Evolutionary conservation across 768 basidiomycete genomes (phyloP).

Genomic region (Hortiboletus campestris): DNA sequence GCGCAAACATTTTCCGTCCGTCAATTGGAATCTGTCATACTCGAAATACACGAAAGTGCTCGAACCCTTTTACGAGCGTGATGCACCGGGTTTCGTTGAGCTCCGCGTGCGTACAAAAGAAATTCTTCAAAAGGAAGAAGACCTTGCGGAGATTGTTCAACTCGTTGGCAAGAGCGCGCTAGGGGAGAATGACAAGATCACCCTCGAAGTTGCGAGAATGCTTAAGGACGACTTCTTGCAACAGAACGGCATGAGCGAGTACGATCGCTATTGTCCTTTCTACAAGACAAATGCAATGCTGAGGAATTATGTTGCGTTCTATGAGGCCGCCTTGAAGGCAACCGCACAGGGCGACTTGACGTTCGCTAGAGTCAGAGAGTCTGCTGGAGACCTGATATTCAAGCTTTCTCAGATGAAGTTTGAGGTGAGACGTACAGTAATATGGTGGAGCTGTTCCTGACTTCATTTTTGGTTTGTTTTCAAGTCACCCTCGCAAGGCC

Average conservation of each 20-base stretch:
- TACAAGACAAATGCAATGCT: conserved; percentile 98
- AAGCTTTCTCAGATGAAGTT: conserved; percentile 99
- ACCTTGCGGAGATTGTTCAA: conserved; percentile 98
- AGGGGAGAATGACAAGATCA: conserved; percentile 97
- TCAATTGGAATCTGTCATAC: conserved; percentile 99
- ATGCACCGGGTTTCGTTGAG: conserved; percentile 93
- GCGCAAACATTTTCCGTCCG: conserved; percentile 99
- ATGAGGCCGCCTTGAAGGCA: conserved; percentile 84
- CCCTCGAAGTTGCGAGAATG: conserved; percentile 94
- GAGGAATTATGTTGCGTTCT: conserved; percentile 90
- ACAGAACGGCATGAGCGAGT: conserved; percentile 98
- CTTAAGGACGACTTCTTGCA: conserved; percentile 97
- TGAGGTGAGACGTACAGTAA: conserved; percentile 56
- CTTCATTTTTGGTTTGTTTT: conserved; percentile 7
- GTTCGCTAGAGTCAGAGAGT: conserved; percentile 84
- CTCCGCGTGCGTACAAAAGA: conserved; percentile 91
- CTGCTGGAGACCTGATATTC: conserved; percentile 85
- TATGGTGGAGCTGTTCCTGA: conserved; percentile 8
- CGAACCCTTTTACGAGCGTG: conserved; percentile 87
- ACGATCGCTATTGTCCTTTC: conserved; percentile 96
- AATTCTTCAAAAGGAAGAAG: conserved; percentile 97
- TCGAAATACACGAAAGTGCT: conserved; percentile 97
- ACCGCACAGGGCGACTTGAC: conserved; percentile 82
- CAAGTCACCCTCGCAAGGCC: conserved; percentile 88
- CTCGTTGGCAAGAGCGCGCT: conserved; percentile 98